phyloP scores from a whole-genome alignment of 1,284 basidiomycete species.

The Ustilago trichophora region DNA sequence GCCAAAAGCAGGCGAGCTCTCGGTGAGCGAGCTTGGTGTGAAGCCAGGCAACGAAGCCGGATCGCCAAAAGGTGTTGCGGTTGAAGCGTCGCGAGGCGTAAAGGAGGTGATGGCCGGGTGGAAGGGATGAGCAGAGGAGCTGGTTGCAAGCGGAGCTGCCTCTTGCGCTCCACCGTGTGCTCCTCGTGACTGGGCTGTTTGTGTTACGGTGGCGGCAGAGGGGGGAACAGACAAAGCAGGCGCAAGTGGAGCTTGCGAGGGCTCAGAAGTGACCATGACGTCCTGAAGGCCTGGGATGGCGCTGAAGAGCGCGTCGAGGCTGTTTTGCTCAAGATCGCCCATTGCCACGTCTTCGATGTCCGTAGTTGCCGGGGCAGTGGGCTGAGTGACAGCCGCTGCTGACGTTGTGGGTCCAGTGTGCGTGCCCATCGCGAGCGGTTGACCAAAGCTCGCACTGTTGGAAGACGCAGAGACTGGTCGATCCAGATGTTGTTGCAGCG shows the following conservation, averaged over 20 bases:
- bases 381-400: too few species aligned
- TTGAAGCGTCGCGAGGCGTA: conserved; percentile 31
- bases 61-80: conserved; percentile 40
- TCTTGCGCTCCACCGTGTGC: neutral
- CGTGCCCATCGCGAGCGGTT: too few species aligned
- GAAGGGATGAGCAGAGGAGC: conserved; percentile 15
- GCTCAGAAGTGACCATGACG: conserved; percentile 13
- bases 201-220: neutral
- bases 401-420: too few species aligned
- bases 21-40: conserved; percentile 56
- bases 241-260: conserved; percentile 5
- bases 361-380: neutral
- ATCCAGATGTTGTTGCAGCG: conserved; percentile 1
- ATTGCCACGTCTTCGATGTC: conserved; percentile 25
- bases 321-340: conserved; percentile 27
- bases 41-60: conserved; percentile 59
- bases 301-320: conserved; percentile 36
- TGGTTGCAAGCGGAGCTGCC: too few species aligned
- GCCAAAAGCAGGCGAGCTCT: conserved; percentile 57
- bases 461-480: neutral
- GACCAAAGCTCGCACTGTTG: too few species aligned
- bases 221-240: neutral
- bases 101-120: conserved; percentile 15
- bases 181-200: neutral
- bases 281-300: conserved; percentile 36